These are phyloP conservation scores for Zasmidium angulare DNA, from an alignment of 2,329 filamentous ascomycete genomes.

Conservation along the genomic window DNA sequence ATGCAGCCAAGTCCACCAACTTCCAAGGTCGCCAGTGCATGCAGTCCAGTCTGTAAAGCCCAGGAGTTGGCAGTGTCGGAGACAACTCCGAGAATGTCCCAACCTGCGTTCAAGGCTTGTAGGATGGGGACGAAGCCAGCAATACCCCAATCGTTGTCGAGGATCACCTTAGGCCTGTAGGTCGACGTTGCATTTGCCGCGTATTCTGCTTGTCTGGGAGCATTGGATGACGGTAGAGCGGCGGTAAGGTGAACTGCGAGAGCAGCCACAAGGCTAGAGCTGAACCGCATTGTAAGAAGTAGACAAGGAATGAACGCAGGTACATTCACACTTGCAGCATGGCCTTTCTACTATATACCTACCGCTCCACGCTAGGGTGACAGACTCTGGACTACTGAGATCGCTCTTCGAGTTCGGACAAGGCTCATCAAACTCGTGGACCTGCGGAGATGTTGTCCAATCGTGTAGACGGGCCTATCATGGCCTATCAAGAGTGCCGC, in stretches of 20 bases:
- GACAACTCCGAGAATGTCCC: slow-evolving; percentile 46
- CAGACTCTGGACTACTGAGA: too few species aligned
- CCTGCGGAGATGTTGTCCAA: not conserved
- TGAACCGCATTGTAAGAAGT: not conserved
- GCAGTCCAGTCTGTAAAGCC: slow-evolving; percentile 47
- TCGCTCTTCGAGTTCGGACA: too few species aligned
- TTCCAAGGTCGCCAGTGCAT: slow-evolving; percentile 50
- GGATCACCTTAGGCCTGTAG: slow-evolving; percentile 36
- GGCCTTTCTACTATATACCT: not conserved
- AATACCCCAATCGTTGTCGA: slow-evolving; percentile 51
- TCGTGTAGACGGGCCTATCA: slow-evolving; percentile 2
- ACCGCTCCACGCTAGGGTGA: not conserved
- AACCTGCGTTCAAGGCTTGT: slow-evolving; percentile 45
- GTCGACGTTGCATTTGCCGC: not conserved
- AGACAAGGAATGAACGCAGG: not conserved
- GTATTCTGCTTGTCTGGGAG: not conserved
- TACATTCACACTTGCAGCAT: not conserved
- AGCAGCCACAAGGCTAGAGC: too few species aligned
- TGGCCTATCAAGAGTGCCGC: not conserved
- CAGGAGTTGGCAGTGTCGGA: slow-evolving; percentile 48
- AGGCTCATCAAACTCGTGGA: not conserved
- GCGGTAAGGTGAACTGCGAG: not conserved
- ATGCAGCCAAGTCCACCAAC: slow-evolving; percentile 49
- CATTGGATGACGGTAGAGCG: not conserved
- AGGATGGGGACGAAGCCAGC: slow-evolving; percentile 47